Base-by-base conservation (phyloP, 108 stramenopile species). In the Nannochloropsis gaditana region DNA sequence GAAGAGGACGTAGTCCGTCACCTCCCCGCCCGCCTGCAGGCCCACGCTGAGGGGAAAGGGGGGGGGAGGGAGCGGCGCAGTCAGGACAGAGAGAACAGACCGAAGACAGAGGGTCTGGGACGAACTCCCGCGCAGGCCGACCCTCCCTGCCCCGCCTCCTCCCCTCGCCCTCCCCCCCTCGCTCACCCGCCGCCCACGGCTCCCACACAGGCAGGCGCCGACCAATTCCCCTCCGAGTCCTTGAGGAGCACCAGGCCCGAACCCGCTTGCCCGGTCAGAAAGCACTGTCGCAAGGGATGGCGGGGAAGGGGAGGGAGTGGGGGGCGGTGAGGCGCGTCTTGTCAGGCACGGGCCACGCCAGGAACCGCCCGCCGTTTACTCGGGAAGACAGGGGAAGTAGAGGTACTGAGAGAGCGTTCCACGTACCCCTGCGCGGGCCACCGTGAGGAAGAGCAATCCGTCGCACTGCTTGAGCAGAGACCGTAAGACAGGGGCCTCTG, bases 151-250 rank as follows among this genome's bases (percentile, higher is more conserved):
- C 59, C n/a, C 5, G 4, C n/a, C 0, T 73, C 59, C 3, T 73
- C 59, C 59, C 8, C 59, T 73, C 59, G 4, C 5, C 59, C 59
- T 6, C 6, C 59, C 59, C n/a, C 59, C 59, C 4, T 8, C 59
- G 19, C 59, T 73, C 6, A 73, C 59, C 59, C 59, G 2, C 59
- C 59, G 19, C 59, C 59, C 19, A 73, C n/a, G 59, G 59, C 59
- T n/a, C 59, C 59, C 59, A 73, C 59, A 73, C 19, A 15, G n/a
- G 59, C 59, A 73, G 59, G 59, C 59, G 59, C 59, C 59, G 59
- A 73, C 59, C 59, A 73, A 6, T 8, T 4, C n/a, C 59, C 59
- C 15, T 73, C 6, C 59, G 15, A n/a, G 59, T 73, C 59, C 6
- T 73, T 73, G 8, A 73, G 8, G n/a, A 73, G 59, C 19, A 73